Base-by-base conservation (phyloP, 495 filamentous ascomycete genomes). In the Penicillium silybi region DNA sequence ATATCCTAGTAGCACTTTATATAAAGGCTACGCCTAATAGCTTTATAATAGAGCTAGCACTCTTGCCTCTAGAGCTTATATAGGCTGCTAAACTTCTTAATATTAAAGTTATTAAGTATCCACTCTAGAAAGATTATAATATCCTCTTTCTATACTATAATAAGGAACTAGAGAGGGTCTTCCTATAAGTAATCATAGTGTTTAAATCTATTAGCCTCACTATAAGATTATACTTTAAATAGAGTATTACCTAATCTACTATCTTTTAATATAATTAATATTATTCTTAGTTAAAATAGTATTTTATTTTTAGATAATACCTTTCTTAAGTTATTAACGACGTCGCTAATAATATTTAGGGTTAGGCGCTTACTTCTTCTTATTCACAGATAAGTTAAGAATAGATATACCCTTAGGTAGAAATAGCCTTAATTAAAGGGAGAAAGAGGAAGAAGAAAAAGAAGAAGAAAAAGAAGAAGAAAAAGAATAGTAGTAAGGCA, bases 21-120 rank as follows among this genome's bases (percentile, higher is more conserved):
- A 55, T 57, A 6, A 27, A 55, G 34, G 23, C 41, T 57, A n/a
- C 44, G 41, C 4, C 54, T 43, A 2, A 57, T 15, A 17, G 32
- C 18, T 40, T 48, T 41, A 6, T 51, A 51, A 37, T 57, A 57
- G n/a, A 57, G 44, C 54, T 54, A 17, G 18, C 43, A 47, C 51
- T 16, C 55, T 43, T 22, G 11, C 41, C 54, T 48, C 54, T 13
- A 57, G 13, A 22, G 23, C 23, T 57, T 11, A 26, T 53, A 7
- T 16, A 47, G 22, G 16, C 22, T 53, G 43, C 54, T 53, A 13
- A 44, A 39, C 45, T 57, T 54, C 15, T n/a, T n/a, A n/a, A n/a
- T 48, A n/a, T 43, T 49, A 6, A n/a, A 54, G 18, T 46, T 46
- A 16, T 54, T 19, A 18, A 54, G 39, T 32, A 54, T 50, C 37